A percentile compares a stretch with the other conserved stretches of the same genome.
Evolutionary conservation across 2,329 filamentous ascomycete genomes (phyloP).

Genomic region (Atkinsonella hypoxylon): DNA sequence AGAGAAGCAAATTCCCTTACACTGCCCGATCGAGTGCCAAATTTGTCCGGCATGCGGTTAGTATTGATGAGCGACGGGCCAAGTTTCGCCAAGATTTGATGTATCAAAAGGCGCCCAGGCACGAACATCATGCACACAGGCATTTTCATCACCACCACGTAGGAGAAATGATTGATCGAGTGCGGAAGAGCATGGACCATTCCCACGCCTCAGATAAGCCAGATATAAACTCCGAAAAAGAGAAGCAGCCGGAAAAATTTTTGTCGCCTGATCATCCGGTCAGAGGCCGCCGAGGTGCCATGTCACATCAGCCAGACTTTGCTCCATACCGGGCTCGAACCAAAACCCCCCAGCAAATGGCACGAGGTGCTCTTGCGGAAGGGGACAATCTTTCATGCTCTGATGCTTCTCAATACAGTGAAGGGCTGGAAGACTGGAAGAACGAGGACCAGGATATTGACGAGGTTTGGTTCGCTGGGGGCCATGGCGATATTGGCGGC

Average conservation of each 20-base stretch:
- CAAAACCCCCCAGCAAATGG: conserved; percentile 20
- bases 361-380: conserved; percentile 9
- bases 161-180: conserved; percentile 9
- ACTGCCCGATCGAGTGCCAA: conserved; percentile 44
- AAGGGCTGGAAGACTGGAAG: conserved; percentile 26
- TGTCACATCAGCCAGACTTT: conserved; percentile 11
- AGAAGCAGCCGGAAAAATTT: conserved; percentile 7
- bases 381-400: conserved; percentile 21
- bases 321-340: conserved; percentile 31
- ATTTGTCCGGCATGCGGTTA: conserved; percentile 57
- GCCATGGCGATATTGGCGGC: conserved; percentile 68
- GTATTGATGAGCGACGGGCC: conserved; percentile 58
- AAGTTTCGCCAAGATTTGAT: conserved; percentile 63
- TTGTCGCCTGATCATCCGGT: conserved; percentile 6
- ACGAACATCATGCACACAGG: conserved; percentile 10
- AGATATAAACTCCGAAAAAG: not conserved
- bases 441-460: conserved; percentile 58
- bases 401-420: conserved; percentile 14
- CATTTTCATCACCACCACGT: conserved; percentile 12
- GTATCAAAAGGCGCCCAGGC: conserved; percentile 30
- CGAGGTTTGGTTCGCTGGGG: conserved; percentile 71
- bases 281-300: conserved; percentile 10
- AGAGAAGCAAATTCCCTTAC: conserved; percentile 65
- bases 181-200: conserved; percentile 11
- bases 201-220: not conserved